Evolutionary conservation across 2,329 filamentous ascomycete genomes (phyloP).

Genomic region (Colletotrichum sp.): DNA sequence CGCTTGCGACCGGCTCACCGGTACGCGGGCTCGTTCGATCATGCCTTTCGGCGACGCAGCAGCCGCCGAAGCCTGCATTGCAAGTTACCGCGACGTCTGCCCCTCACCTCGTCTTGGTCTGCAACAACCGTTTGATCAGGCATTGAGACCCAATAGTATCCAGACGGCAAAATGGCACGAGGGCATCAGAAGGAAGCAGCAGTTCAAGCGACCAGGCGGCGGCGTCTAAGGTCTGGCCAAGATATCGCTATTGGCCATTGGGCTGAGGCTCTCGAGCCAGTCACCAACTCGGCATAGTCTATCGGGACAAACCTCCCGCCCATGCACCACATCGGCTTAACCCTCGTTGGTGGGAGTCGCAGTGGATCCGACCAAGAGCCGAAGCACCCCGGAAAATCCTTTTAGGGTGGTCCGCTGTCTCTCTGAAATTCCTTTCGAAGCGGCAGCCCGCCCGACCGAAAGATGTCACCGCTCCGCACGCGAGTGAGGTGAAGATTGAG

Average conservation of each 20-base stretch:
- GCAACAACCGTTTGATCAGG: background rate
- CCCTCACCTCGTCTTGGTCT: background rate
- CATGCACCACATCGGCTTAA: conserved; percentile 6
- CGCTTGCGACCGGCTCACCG: background rate
- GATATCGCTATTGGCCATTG: background rate
- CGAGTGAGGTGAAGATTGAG: background rate
- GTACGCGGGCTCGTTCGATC: background rate
- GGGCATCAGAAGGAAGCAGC: background rate
- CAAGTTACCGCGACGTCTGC: background rate
- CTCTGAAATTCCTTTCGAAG: background rate
- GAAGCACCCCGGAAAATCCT: conserved; percentile 15
- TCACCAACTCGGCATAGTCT: conserved; percentile 8
- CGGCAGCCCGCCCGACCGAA: background rate
- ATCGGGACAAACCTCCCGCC: conserved; percentile 7
- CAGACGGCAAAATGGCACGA: background rate
- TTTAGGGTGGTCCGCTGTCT: background rate
- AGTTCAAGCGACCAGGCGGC: background rate
- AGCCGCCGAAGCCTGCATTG: background rate
- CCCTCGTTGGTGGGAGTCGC: background rate
- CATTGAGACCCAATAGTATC: background rate
- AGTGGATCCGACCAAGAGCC: conserved; percentile 1
- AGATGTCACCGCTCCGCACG: background rate
- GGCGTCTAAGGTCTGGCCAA: background rate
- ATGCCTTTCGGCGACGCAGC: background rate
- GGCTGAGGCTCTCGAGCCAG: conserved; percentile 1